phyloP scores from a whole-genome alignment of 495 filamentous ascomycete genomes.

The Daldinia caldariorum region DNA sequence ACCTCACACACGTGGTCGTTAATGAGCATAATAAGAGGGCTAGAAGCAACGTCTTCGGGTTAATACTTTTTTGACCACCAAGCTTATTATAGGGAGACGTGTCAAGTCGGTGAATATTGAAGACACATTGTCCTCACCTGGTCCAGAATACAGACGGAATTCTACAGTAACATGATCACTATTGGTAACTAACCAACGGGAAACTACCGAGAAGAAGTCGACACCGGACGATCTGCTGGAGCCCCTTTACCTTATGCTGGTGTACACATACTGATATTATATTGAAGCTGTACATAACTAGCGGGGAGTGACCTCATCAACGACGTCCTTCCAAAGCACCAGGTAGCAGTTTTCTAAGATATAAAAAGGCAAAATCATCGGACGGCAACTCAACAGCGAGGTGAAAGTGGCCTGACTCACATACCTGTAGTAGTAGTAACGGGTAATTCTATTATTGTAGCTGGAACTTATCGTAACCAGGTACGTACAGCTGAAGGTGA shows the following conservation, averaged over 20 bases:
- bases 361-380: slow-evolving; percentile 5
- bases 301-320: slow-evolving; percentile 1
- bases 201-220: slow-evolving; percentile 29
- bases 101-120: slow-evolving; percentile 30
- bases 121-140: slow-evolving; percentile 22
- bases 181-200: slow-evolving; percentile 15
- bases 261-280: not conserved
- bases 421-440: not conserved
- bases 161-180: slow-evolving; percentile 15
- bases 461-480: not conserved
- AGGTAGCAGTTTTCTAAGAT: not conserved
- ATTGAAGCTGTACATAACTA: slow-evolving; percentile 1
- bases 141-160: slow-evolving; percentile 16
- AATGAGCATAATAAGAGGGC: slow-evolving; percentile 6
- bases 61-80: slow-evolving; percentile 5
- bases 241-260: not conserved
- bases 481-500: slow-evolving; percentile 4
- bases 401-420: slow-evolving; percentile 9
- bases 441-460: not conserved
- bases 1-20: slow-evolving; percentile 9
- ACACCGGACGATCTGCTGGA: slow-evolving; percentile 8
- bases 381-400: not conserved
- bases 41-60: slow-evolving; percentile 2
- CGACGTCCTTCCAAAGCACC: not conserved
- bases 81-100: not conserved